Conservation (phyloP, 768 basidiomycete species). For the Pulveroboletus frians region DNA sequence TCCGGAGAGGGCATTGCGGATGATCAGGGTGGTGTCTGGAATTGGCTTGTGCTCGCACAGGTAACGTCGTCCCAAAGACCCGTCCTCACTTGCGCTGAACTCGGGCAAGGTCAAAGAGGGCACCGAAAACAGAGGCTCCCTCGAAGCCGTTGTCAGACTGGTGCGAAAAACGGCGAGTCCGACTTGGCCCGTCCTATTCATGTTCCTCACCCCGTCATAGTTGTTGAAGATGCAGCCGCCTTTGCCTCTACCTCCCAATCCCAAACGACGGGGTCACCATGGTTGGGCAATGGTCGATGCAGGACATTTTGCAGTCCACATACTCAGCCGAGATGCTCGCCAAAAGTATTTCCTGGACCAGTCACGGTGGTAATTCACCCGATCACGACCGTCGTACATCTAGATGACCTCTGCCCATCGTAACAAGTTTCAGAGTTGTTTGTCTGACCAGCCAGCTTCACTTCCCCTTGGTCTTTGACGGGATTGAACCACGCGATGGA, state of each 20-base stretch:
- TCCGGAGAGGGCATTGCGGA: constrained; percentile 56
- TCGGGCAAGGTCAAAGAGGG: constrained; percentile 70
- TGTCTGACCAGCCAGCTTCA: no score
- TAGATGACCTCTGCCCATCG: neutral
- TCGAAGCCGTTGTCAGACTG: constrained; percentile 67
- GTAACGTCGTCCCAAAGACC: constrained; percentile 30
- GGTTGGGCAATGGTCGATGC: constrained; percentile 86
- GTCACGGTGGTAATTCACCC: constrained; percentile 24
- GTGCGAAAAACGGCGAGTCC: constrained; percentile 64
- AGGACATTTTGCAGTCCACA: constrained; percentile 74
- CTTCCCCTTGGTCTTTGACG: neutral
- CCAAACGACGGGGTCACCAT: constrained; percentile 53
- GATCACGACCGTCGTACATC: no score
- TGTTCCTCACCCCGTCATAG: constrained; percentile 33
- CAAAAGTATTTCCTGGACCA: constrained; percentile 57
- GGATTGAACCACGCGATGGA: no score
- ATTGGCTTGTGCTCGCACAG: constrained; percentile 71
- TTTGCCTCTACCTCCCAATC: constrained; percentile 56
- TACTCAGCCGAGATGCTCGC: constrained; percentile 60
- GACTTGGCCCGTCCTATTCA: neutral
- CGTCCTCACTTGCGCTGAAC: neutral
- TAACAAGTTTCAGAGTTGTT: neutral
- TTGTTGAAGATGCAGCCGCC: constrained; percentile 55
- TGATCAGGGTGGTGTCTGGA: constrained; percentile 60
- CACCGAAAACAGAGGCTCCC: constrained; percentile 71